Evolutionary conservation across 805 yeast genomes (phyloP), one percentile per base, ranked within the genome.

Genomic region (Cyberlindnera nakhonratchasimensis): DNA sequence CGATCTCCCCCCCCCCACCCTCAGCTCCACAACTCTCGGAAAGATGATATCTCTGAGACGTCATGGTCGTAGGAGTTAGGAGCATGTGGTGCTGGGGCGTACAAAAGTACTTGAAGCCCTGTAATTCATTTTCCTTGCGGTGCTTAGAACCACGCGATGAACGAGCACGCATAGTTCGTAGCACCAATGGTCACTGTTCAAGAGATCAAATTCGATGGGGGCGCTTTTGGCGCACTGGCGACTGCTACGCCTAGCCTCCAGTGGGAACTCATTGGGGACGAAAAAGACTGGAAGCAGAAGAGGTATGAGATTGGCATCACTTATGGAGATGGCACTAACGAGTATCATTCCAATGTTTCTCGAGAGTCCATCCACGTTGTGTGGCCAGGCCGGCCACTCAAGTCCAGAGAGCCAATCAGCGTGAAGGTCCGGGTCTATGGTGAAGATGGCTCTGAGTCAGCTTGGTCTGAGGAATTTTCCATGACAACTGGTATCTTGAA

Each of bases 241-340:
- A 43, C 44, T 4, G 16, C 45, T 2, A 39, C 34, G 6, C 51
- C 51, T 13, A 18, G 32, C 3, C 16, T 46, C 5, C 40, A 38
- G 16, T 49, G 53, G 53, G 33, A 31, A 19, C 36, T 43, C 24
- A 32, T 29, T 8, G 52, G 50, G n/a, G 35, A 34, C 4, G 50
- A 46, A 30, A 39, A 32, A 23, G 28, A 37, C 29, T 49, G 53
- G 53, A 17, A 12, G 4, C 53, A 49, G 32, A 33, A 32, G 26
- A 31, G 33, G 2, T 43, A 32, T n/a, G 41, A 37, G 28, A 13
- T 47, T 12, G 26, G 26, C 25, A 29, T 44, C 34, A 20, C 11
- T 5, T 40, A 46, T 20, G 37, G 28, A 6, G 40, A 34, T 29
- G 43, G 31, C 5, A 2, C 9, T 9, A 20, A 12, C 5, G 37